Base-by-base conservation (phyloP, 768 basidiomycete genomes). In the Stropharia rugosoannulata region DNA sequence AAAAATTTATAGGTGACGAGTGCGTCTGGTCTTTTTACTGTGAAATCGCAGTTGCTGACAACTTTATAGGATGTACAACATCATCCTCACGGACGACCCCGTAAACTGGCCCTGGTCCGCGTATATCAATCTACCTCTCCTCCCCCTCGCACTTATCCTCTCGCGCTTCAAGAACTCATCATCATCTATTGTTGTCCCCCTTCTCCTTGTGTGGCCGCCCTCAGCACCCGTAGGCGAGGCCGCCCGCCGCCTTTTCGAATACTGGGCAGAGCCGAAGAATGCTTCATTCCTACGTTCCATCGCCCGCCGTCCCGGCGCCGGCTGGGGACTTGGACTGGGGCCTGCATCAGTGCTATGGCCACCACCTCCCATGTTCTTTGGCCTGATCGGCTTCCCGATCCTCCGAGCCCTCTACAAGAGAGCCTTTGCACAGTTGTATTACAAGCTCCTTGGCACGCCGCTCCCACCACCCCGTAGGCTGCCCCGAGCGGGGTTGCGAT, bases 71-170 rank as follows among this genome's bases (percentile, higher is more conserved):
- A 84, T 89, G 80, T 89, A 80, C 62, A 76, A 83, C 49, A 59
- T 82, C 16, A 74, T 91, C 35, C 68, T 92, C 13, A 83, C 87
- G 0, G 80, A 87, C 57, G 86, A 92, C 63, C 85, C 85, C 1
- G 71, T 74, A 39, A 82, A 85, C 51, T 93, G 90, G 90, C 85
- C 87, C 1, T 85, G 84, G 82, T 81, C 84, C 43, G 86, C 88
- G 37, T 89, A 80, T 71, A 67, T 90, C 65, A 86, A 91, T 66
- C 82, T 93, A 13, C 89, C 88, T 6, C 68, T 87, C 35, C 77
- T 93, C 39, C 89, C 90, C 0, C 66, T 90, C 42, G 77, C 80
- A 25, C 83, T 93, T 58, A 75, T 91, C 63, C 69, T 83, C 29
- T 81, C 87, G 32, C 84, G 87, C 39, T 76, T 84, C 41, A 75